A percentile compares a stretch with the other conserved stretches of the same genome.
Evolutionary conservation across 495 filamentous ascomycete species (phyloP).

Genomic region (Talaromyces wortmannii): DNA sequence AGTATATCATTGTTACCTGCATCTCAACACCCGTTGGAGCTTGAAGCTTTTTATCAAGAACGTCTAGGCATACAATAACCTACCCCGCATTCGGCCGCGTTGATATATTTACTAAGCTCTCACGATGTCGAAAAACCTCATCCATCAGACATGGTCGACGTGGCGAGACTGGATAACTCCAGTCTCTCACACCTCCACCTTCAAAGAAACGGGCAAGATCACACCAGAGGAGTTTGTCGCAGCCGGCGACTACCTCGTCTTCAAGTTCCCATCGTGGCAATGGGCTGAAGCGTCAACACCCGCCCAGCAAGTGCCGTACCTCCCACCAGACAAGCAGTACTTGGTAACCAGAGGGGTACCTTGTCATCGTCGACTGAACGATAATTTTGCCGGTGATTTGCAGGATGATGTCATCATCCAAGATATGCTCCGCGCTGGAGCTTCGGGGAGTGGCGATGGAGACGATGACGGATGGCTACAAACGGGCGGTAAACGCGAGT

Average conservation of each 20-base stretch:
- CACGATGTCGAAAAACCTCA: conserved; percentile 33
- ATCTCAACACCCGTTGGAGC: neutral
- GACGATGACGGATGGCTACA: conserved; percentile 89
- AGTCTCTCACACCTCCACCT: conserved; percentile 83
- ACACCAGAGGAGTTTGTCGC: conserved; percentile 96
- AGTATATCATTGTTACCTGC: neutral
- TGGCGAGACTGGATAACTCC: conserved; percentile 87
- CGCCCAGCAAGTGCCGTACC: conserved; percentile 68
- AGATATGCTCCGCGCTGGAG: conserved; percentile 60
- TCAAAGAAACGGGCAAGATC: conserved; percentile 88
- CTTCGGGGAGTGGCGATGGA: conserved; percentile 40
- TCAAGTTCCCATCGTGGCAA: conserved; percentile 99
- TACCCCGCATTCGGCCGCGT: neutral
- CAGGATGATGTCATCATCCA: conserved; percentile 77
- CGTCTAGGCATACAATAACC: neutral
- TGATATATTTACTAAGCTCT: neutral
- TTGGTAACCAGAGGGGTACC: conserved; percentile 91
- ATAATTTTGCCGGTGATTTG: conserved; percentile 83
- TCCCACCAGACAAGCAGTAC: conserved; percentile 90
- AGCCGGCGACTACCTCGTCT: conserved; percentile 96
- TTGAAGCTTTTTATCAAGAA: neutral
- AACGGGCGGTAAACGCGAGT: conserved; percentile 59
- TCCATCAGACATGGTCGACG: conserved; percentile 78
- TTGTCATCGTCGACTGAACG: conserved; percentile 83
- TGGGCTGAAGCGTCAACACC: conserved; percentile 83